Conservation (phyloP, 2,329 filamentous ascomycete genomes). For the Cordyceps fumosorosea region DNA sequence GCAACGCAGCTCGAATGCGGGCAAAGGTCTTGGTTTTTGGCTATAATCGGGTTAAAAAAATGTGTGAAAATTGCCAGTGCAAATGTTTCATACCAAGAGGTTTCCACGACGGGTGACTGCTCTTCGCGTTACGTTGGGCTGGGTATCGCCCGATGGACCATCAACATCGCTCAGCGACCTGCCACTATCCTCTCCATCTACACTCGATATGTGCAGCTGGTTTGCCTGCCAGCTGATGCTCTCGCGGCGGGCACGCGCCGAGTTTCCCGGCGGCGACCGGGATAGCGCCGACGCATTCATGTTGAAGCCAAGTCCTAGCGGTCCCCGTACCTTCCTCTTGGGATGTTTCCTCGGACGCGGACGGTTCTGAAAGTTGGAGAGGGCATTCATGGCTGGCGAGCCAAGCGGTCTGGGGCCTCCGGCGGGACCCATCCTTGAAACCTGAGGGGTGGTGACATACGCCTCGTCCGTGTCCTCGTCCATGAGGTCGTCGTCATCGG, state of each 20-base stretch:
- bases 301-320: slow-evolving; percentile 45
- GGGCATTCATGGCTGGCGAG: slow-evolving; percentile 35
- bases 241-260: slow-evolving; percentile 61
- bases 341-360: slow-evolving; percentile 64
- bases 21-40: slow-evolving; percentile 96
- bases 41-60: slow-evolving; percentile 35
- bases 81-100: slow-evolving; percentile 58
- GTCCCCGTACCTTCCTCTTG: slow-evolving; percentile 46
- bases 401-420: slow-evolving; percentile 8
- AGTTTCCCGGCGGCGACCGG: slow-evolving; percentile 62
- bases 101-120: slow-evolving; percentile 84
- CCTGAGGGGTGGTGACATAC: slow-evolving; percentile 77
- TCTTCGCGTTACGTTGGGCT: slow-evolving; percentile 71
- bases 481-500: slow-evolving; percentile 63
- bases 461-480: slow-evolving; percentile 73
- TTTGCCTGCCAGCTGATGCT: slow-evolving; percentile 88
- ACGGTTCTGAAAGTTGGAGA: slow-evolving; percentile 78
- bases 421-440: slow-evolving; percentile 29
- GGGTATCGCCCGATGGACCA: slow-evolving; percentile 46
- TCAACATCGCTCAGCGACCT: slow-evolving; percentile 46
- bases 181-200: slow-evolving; percentile 55
- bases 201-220: slow-evolving; percentile 74
- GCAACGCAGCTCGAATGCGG: slow-evolving; percentile 79
- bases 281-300: slow-evolving; percentile 44
- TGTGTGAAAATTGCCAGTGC: background rate